Percentiles rank a stretch among this genome's conserved stretches.
Evolutionary conservation across 805 yeast genomes (phyloP).

Genomic region (Lipomyces anomalus): DNA sequence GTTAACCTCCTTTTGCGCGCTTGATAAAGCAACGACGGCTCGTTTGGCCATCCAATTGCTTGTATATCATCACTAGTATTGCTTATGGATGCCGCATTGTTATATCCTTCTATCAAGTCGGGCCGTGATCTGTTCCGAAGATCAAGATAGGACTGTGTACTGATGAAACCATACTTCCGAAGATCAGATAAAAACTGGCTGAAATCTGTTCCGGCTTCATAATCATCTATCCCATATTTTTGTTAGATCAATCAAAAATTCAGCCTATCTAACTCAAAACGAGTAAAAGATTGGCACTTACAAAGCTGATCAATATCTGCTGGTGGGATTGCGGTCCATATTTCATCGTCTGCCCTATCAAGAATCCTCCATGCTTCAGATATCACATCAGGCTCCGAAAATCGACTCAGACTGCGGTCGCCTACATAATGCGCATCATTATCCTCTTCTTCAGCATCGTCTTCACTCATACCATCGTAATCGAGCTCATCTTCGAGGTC

Average conservation of each 20-base stretch:
- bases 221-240: too few relatives aligned
- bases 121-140: conserved; percentile 6
- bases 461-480: neutral
- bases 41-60: conserved; percentile 15
- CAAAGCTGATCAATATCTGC: too few relatives aligned
- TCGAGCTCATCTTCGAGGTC: too few relatives aligned
- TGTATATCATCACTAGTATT: conserved; percentile 3
- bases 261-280: too few relatives aligned
- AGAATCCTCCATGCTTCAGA: too few relatives aligned
- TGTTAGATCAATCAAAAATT: too few relatives aligned
- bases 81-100: neutral
- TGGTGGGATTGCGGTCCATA: too few relatives aligned
- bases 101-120: too few relatives aligned
- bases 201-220: conserved; percentile 17
- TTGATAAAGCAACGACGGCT: neutral
- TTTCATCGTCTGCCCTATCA: too few relatives aligned
- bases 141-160: conserved; percentile 1
- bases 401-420: too few relatives aligned
- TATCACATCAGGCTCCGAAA: too few relatives aligned
- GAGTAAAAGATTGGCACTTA: too few relatives aligned
- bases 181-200: conserved; percentile 11
- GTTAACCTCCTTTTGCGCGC: conserved; percentile 17
- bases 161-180: conserved; percentile 5
- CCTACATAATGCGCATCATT: neutral
- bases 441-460: neutral